A percentile compares a stretch with the other conserved stretches of the same genome.
These are phyloP conservation scores for Mycena sp. DNA, from an alignment of 1,284 basidiomycete genomes.

Conservation along the genomic window DNA sequence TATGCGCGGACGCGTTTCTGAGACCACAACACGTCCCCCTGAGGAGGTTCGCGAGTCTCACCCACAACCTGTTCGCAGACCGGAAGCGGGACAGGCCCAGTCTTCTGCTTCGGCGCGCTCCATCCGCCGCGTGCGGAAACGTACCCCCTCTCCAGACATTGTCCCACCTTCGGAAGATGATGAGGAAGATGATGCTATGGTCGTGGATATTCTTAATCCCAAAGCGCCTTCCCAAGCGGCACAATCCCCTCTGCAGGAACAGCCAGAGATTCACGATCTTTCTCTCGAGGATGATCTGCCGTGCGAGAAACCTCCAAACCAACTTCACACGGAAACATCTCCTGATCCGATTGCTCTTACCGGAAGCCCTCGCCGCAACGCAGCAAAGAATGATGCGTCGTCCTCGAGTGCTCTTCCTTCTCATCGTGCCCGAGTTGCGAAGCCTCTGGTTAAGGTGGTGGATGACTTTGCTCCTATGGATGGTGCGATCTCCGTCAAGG, in stretches of 20 bases:
- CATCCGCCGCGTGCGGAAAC: conserved; percentile 22
- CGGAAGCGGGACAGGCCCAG: conserved; percentile 7
- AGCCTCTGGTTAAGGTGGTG: conserved; percentile 61
- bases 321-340: not conserved
- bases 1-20: conserved; percentile 25
- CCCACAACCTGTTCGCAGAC: conserved; percentile 7
- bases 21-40: conserved; percentile 9
- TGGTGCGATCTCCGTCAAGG: conserved; percentile 57
- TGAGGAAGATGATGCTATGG: conserved; percentile 17
- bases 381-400: not conserved
- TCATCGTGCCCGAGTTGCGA: conserved; percentile 57
- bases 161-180: conserved; percentile 46
- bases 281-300: not conserved
- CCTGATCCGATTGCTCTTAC: not conserved
- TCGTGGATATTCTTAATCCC: conserved; percentile 11
- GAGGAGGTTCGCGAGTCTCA: conserved; percentile 12
- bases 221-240: no score
- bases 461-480: conserved; percentile 50
- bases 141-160: conserved; percentile 42
- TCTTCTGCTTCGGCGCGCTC: conserved; percentile 24
- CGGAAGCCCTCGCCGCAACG: no score
- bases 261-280: not conserved
- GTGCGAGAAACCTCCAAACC: not conserved
- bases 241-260: no score
- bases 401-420: conserved; percentile 39